phyloP scores from a whole-genome alignment of 2,329 filamentous ascomycete species.

The Aspergillus sp. region DNA sequence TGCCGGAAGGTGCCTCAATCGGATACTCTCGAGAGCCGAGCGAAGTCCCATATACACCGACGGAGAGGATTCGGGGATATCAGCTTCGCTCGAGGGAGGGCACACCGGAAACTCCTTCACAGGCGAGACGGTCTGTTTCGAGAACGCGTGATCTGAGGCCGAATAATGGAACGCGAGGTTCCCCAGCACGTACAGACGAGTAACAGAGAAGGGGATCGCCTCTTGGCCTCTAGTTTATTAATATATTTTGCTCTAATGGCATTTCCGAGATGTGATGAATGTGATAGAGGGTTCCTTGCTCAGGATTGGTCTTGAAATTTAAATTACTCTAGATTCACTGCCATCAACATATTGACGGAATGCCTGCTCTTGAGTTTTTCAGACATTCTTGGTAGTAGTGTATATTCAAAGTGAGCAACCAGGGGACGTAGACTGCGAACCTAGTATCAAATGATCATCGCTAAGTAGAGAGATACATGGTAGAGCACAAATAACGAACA shows the following conservation, averaged over 20 bases:
- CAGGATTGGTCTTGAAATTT: not conserved
- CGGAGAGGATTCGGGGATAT: conserved; percentile 23
- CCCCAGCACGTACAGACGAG: conserved; percentile 21
- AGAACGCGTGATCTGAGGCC: conserved; percentile 19
- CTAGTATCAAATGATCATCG: conserved; percentile 9
- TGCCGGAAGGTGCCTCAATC: conserved; percentile 22
- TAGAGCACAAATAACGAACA: not conserved
- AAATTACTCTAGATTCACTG: not conserved
- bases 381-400: not conserved
- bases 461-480: conserved; percentile 1
- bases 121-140: conserved; percentile 22
- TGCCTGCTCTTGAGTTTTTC: not conserved
- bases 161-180: conserved; percentile 22
- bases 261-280: conserved; percentile 17
- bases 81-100: conserved; percentile 33
- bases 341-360: not conserved
- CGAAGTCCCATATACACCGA: conserved; percentile 30
- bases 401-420: not conserved
- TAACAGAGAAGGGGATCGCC: conserved; percentile 30
- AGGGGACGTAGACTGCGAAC: conserved; percentile 1
- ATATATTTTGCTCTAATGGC: not conserved
- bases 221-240: conserved; percentile 32
- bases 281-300: not conserved
- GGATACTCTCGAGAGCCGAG: conserved; percentile 22
- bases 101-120: conserved; percentile 31